Percentiles rank a stretch among this genome's conserved stretches.
phyloP scores from a whole-genome alignment of 2,329 filamentous ascomycete species.

The Ophiosphaerella herpotricha region DNA sequence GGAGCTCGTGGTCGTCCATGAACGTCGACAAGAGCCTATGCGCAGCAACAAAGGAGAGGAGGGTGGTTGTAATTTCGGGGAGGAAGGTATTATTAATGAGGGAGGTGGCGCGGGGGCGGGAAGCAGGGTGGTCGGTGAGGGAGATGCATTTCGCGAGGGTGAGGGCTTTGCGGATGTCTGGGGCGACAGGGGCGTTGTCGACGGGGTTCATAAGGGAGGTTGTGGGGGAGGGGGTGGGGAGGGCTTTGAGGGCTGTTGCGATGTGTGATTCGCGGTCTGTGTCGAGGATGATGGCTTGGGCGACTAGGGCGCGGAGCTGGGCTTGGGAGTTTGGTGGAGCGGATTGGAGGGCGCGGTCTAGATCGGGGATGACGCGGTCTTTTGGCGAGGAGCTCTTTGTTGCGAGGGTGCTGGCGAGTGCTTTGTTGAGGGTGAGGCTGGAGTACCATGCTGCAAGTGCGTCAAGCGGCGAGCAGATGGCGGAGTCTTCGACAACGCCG shows the following conservation, averaged over 20 bases:
- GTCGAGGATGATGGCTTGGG: constrained; percentile 63
- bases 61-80: constrained; percentile 46
- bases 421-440: constrained; percentile 70
- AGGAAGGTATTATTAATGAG: constrained; percentile 49
- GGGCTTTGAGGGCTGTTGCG: constrained; percentile 57
- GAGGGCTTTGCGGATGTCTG: constrained; percentile 62
- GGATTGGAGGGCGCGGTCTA: constrained; percentile 71
- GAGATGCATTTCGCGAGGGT: constrained; percentile 64
- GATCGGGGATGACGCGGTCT: constrained; percentile 55
- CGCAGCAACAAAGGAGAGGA: constrained; percentile 53
- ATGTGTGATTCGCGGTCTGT: constrained; percentile 58
- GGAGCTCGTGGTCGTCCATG: constrained; percentile 37
- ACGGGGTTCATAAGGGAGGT: constrained; percentile 52
- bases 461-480: constrained; percentile 85
- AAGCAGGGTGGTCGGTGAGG: constrained; percentile 40
- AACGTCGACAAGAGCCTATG: constrained; percentile 49
- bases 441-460: constrained; percentile 93
- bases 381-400: constrained; percentile 53
- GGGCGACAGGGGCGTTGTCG: constrained; percentile 60
- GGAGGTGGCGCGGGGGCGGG: constrained; percentile 27
- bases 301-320: constrained; percentile 61
- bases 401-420: constrained; percentile 67
- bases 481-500: constrained; percentile 80
- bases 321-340: constrained; percentile 80
- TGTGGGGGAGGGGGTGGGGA: constrained; percentile 49